Evolutionary conservation across 257 asterid species (phyloP), one percentile per base, ranked within the genome.

Genomic region (Nicotiana benthamiana): DNA sequence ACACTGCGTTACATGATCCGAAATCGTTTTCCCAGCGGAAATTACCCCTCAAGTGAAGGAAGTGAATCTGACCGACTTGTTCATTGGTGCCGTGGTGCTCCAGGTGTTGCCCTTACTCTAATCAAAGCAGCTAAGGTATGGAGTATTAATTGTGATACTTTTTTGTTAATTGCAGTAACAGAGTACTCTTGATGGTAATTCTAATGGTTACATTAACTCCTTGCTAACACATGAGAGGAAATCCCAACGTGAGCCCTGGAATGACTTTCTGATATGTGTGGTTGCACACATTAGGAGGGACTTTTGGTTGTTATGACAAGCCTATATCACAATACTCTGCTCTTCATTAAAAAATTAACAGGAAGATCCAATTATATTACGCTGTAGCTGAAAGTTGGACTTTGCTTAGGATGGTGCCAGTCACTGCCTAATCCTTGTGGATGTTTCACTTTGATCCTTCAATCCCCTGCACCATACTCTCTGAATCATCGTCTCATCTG

Each of bases 1-100:
- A 92, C 94, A 24, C 89, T 94, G 5, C 82, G 48, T 62, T 92
- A 89, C 90, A 89, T 94, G 90, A 90, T 92, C 56, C 85, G 85
- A 75, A 89, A 91, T 74, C 89, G 93, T n/a, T 91, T 94, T 51
- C 88, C 90, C 0, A 89, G 94, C 81, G 97, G 97, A 66, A 94
- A 94, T 79, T 92, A 91, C 86, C 97, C 91, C 28, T 91, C 97
- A 4, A 92, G 97, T 57, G 93, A 92, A 86, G 95, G 93, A 62
- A 91, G 89, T 76, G 90, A 90, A 83, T 83, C 82, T 1, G 98
- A 92, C 80, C 80, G 91, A 78, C 94, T 90, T 34, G 97, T 94
- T 24, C 98, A 94, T 83, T 94, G 97, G 97, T 94, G 98, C 80
- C 98, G 91, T 83, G 98, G 98, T 52, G 93, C 97, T 77, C 90